These are phyloP conservation scores for Calonectria multiphialidica DNA, from an alignment of 2,329 filamentous ascomycete species.

Conservation along the genomic window DNA sequence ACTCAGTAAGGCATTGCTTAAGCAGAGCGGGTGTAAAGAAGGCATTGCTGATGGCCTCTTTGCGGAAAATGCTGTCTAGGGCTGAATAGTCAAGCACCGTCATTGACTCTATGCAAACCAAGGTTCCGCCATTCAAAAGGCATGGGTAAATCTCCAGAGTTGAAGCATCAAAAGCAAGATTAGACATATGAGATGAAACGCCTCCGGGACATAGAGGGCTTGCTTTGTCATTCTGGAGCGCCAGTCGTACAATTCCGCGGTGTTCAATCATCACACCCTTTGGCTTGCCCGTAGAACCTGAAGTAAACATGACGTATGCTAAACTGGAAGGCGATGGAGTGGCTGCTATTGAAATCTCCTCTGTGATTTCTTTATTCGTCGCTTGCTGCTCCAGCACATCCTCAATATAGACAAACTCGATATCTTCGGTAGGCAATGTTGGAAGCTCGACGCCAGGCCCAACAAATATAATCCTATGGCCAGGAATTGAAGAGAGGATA, in stretches of 20 bases:
- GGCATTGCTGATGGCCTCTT: neutral
- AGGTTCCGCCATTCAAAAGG: neutral
- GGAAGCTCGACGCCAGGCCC: neutral
- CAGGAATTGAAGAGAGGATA: constrained; percentile 14
- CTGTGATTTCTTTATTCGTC: too few species aligned
- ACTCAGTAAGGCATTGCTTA: neutral
- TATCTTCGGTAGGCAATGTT: neutral
- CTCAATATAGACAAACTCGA: constrained; percentile 5
- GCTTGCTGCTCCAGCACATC: neutral
- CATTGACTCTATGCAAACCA: neutral
- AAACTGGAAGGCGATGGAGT: neutral
- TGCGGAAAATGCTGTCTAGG: neutral
- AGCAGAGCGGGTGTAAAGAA: neutral
- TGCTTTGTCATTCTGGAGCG: neutral
- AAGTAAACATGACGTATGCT: neutral
- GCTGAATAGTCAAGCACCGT: neutral
- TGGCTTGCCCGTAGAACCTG: neutral
- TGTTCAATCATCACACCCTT: neutral
- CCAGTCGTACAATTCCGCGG: neutral
- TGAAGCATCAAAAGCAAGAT: neutral
- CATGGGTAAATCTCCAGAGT: neutral
- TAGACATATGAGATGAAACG: neutral
- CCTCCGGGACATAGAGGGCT: neutral
- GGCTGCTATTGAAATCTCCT: neutral
- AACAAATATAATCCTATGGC: constrained; percentile 13